phyloP scores from a whole-genome alignment of 306 rosid species.

The Oemleria cerasiformis region DNA sequence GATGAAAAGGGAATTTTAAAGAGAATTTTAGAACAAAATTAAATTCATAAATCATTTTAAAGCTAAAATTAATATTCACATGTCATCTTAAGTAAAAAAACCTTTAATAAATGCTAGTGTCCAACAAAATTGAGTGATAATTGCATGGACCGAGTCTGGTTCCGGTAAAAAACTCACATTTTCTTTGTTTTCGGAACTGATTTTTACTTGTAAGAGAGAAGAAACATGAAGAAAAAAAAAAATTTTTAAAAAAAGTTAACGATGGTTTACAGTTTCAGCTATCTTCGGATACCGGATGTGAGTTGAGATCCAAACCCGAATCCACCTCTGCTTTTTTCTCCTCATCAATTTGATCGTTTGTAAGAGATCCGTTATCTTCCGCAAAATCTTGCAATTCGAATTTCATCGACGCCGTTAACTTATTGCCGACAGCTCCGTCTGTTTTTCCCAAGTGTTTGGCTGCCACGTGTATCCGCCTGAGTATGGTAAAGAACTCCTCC shows the following conservation, averaged over 20 bases:
- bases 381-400: slow-evolving; percentile 16
- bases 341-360: background rate
- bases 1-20: too few relatives aligned
- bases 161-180: background rate
- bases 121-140: too few relatives aligned
- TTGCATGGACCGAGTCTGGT: too few relatives aligned
- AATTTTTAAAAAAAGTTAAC: background rate
- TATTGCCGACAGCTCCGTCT: slow-evolving; percentile 15
- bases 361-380: slow-evolving; percentile 14
- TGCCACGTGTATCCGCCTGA: slow-evolving; percentile 46
- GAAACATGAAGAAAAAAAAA: too few relatives aligned
- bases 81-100: too few relatives aligned
- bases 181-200: background rate
- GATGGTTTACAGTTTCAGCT: background rate
- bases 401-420: slow-evolving; percentile 17
- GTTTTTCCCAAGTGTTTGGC: slow-evolving; percentile 30
- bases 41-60: too few relatives aligned
- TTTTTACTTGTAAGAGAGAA: background rate
- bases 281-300: slow-evolving; percentile 11
- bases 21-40: too few relatives aligned
- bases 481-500: slow-evolving; percentile 49
- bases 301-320: slow-evolving; percentile 35
- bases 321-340: background rate
- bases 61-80: too few relatives aligned
- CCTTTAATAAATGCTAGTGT: too few relatives aligned